These are phyloP conservation scores for Digitaria exilis DNA, from an alignment of 202 grass and related monocot species.

Conservation along the genomic window DNA sequence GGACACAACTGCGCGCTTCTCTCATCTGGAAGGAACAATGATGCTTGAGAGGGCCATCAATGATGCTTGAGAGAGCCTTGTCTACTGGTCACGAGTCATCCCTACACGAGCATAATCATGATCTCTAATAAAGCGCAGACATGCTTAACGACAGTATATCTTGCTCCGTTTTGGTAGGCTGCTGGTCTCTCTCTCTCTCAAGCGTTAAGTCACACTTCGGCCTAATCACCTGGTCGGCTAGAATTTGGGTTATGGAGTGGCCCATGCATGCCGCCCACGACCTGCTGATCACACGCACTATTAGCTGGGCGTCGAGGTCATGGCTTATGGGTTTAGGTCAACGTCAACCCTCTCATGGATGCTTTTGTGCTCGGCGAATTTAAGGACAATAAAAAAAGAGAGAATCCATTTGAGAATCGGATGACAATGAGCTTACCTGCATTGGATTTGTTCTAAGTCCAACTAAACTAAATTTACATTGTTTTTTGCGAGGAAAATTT, in stretches of 20 bases:
- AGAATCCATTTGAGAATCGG: too few relatives aligned
- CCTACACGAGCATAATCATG: neutral
- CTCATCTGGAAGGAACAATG: neutral
- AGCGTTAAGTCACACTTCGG: neutral
- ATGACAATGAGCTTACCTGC: too few relatives aligned
- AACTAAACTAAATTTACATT: too few relatives aligned
- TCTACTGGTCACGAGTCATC: slow-evolving; percentile 14
- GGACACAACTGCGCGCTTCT: neutral
- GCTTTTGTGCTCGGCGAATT: neutral
- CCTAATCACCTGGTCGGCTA: slow-evolving; percentile 11
- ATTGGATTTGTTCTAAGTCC: too few relatives aligned
- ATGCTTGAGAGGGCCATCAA: too few relatives aligned
- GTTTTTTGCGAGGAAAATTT: too few relatives aligned
- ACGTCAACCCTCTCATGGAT: neutral
- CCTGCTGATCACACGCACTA: neutral
- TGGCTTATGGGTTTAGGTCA: neutral
- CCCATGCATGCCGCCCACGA: neutral
- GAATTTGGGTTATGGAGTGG: neutral
- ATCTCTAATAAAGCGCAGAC: neutral
- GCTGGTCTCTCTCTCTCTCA: too few relatives aligned
- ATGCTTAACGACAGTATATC: neutral
- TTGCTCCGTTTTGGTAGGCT: neutral
- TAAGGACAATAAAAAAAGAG: too few relatives aligned
- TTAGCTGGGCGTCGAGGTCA: neutral
- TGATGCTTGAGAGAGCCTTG: neutral